Base-by-base conservation (phyloP, 1,284 basidiomycete species). In the Ganoderma sinense region DNA sequence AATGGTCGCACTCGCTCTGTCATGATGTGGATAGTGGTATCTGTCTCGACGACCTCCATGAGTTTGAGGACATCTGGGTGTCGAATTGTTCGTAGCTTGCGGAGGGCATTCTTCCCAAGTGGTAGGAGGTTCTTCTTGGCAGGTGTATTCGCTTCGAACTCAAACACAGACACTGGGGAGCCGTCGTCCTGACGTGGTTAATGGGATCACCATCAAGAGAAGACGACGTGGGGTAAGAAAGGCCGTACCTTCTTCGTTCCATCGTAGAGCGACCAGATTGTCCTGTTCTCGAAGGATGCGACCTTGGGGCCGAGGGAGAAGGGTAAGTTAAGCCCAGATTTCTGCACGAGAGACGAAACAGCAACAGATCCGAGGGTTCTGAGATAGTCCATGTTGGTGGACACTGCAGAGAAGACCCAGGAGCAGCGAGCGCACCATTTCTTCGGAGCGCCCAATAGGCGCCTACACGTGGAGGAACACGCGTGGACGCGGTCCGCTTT, bases 51-150 rank as follows among this genome's bases (percentile, higher is more conserved):
- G 1, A 89, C 95, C 74, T 98, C 97, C 83, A 99, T 90, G 81
- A 98, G 97, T 79, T 95, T 97, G 75, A 99, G 89, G 3, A 99
- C 90, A 80, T 99, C 94, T 0, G 98, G 98, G 84, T 99, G 98
- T 45, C 98, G 89, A 8, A 94, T 93, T 2, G 96, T 95, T 53
- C 97, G 89, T 14, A 99, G 86, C 81, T 97, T 99, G 71, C 94
- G 91, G 43, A 98, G 84, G 0, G 97, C 91, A 81, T 99, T 99
- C 79, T 92, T 93, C 2, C 97, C 97, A 26, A 99, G 87, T 2
- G 91, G 90, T 62, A 94, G 84, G 11, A 89, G 82, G 63, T 85
- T 88, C 76, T 86, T 88, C 76, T 85, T 88, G 55, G 82, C 78
- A 18, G 87, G 84, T 60, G 91, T 85, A 73, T 88, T 89, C 33